Evolutionary conservation across 352 stramenopile genomes (phyloP).

Genomic region (Globisporangium polare): DNA sequence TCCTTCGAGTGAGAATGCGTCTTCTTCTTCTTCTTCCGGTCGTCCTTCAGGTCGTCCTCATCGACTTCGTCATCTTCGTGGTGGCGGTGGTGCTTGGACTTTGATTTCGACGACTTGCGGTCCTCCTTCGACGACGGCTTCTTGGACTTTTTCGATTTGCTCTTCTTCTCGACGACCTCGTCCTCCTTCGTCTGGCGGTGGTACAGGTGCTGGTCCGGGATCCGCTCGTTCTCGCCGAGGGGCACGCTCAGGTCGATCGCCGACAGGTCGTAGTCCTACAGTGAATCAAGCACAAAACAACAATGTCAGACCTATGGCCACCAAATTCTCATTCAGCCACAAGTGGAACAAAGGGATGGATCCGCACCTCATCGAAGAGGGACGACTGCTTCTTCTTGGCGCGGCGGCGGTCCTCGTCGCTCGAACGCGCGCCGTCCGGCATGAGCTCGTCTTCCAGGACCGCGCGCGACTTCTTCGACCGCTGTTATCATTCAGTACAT

Average conservation of each 20-base stretch:
- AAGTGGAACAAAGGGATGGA: too few species aligned
- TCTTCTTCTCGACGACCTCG: constrained; percentile 45
- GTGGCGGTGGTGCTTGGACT: constrained; percentile 17
- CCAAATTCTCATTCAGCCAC: neutral
- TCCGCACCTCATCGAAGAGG: constrained; percentile 34
- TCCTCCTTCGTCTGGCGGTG: constrained; percentile 47
- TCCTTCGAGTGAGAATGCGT: constrained; percentile 34
- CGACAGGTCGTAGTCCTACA: constrained; percentile 62
- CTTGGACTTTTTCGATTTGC: constrained; percentile 36
- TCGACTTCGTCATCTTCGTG: constrained; percentile 19
- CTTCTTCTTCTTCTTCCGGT: constrained; percentile 43
- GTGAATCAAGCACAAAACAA: neutral
- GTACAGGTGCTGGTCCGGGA: constrained; percentile 79
- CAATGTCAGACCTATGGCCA: neutral
- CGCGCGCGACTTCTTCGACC: constrained; percentile 44
- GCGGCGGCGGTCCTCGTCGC: constrained; percentile 59
- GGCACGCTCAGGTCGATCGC: constrained; percentile 76
- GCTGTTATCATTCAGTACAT: constrained; percentile 14
- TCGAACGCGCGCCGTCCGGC: constrained; percentile 67
- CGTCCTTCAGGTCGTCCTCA: constrained; percentile 7
- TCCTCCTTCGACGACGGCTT: constrained; percentile 34
- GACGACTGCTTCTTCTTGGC: constrained; percentile 43
- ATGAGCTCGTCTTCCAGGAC: constrained; percentile 76
- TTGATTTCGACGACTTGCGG: constrained; percentile 32
- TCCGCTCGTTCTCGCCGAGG: constrained; percentile 70